Evolutionary conservation across 352 stramenopile species (phyloP).

Genomic region (Phytophthora cryptogea): DNA sequence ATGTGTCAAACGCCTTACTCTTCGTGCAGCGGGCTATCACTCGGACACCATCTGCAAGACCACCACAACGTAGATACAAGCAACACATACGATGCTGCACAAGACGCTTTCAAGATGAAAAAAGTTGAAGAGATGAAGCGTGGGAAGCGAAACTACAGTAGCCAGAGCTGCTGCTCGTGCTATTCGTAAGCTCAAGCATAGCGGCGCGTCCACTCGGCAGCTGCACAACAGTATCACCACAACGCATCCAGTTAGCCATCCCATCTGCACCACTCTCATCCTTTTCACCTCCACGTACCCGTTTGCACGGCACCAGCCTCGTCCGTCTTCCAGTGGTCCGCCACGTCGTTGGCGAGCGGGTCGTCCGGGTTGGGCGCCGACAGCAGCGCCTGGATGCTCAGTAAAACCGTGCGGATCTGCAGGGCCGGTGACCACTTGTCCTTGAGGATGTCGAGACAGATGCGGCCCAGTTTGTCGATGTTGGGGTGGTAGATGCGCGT

Average conservation of each 20-base stretch:
- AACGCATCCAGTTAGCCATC: constrained; percentile 6
- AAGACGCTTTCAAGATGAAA: constrained; percentile 21
- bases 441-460: constrained; percentile 99
- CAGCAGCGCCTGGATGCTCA: constrained; percentile 97
- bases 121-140: constrained; percentile 30
- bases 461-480: constrained; percentile 97
- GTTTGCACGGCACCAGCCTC: constrained; percentile 90
- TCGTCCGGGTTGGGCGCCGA: constrained; percentile 97
- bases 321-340: constrained; percentile 98
- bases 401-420: constrained; percentile 97
- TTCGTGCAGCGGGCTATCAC: too few species aligned
- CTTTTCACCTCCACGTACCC: constrained; percentile 37
- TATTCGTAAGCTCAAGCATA: constrained; percentile 53
- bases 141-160: constrained; percentile 34
- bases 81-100: too few species aligned
- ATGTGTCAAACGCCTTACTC: too few species aligned
- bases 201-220: constrained; percentile 71
- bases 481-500: constrained; percentile 99
- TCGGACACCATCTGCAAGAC: too few species aligned
- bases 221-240: constrained; percentile 34
- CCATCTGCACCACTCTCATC: not conserved
- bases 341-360: constrained; percentile 97
- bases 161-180: constrained; percentile 12
- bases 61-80: too few species aligned
- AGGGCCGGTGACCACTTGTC: constrained; percentile 99